These are phyloP conservation scores for Marchantia paleacea DNA, from an alignment of 225 moss, liverwort and hornwort genomes.

Conservation along the genomic window DNA sequence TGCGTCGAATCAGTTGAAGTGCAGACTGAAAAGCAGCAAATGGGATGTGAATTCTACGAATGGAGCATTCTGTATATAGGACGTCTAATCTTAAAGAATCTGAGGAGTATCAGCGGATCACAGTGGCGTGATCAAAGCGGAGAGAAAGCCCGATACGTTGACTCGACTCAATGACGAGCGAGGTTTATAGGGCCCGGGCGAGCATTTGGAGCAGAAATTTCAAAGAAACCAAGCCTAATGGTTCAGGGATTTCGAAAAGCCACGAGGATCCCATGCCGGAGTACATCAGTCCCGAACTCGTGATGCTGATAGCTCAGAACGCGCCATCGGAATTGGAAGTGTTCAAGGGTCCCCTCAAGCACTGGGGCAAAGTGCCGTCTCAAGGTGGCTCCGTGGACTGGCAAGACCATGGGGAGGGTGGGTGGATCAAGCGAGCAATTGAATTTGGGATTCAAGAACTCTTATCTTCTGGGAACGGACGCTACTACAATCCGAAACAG, in stretches of 20 bases:
- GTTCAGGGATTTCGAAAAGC: slow-evolving; percentile 15
- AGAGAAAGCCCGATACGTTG: background rate
- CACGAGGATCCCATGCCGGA: slow-evolving; percentile 44
- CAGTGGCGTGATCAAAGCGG: background rate
- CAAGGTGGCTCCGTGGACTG: background rate
- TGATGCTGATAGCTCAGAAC: slow-evolving; percentile 47
- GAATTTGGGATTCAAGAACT: slow-evolving; percentile 22
- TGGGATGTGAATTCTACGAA: no score
- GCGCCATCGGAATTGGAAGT: slow-evolving; percentile 44
- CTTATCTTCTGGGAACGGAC: slow-evolving; percentile 26
- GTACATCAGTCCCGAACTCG: slow-evolving; percentile 46
- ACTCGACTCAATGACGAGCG: background rate
- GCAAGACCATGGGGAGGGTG: background rate
- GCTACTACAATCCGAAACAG: slow-evolving; percentile 14
- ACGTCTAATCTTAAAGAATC: no score
- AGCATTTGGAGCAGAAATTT: background rate
- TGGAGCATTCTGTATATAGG: no score
- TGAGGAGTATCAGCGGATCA: no score
- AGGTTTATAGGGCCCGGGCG: background rate
- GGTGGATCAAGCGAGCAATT: background rate
- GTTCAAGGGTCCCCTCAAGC: slow-evolving; percentile 19
- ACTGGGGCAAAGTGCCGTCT: background rate
- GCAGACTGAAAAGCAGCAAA: no score
- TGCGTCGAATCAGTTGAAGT: no score
- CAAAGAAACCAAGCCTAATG: slow-evolving; percentile 18